Evolutionary conservation across 495 filamentous ascomycete genomes (phyloP).

Genomic region (Hyaloscypha finlandica): DNA sequence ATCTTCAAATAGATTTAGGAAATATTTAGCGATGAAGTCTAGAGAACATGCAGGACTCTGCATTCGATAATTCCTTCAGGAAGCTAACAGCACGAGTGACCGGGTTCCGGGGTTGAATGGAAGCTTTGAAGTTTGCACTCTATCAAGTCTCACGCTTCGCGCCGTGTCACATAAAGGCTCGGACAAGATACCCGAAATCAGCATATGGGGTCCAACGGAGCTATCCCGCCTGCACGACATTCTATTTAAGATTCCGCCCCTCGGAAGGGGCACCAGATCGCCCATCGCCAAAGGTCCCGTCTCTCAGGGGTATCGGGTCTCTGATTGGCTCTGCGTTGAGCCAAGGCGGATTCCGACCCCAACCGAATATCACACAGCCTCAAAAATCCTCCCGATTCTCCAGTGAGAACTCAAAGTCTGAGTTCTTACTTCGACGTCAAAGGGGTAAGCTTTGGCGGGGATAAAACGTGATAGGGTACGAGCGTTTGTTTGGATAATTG

Average conservation of each 20-base stretch:
- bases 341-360: background rate
- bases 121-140: background rate
- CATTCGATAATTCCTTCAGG: background rate
- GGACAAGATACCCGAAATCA: background rate
- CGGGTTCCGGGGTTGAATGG: background rate
- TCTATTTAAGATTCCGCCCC: background rate
- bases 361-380: background rate
- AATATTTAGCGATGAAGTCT: background rate
- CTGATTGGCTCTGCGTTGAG: background rate
- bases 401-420: background rate
- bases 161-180: background rate
- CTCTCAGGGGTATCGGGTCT: background rate
- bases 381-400: background rate
- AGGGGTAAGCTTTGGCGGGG: background rate
- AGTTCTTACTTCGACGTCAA: background rate
- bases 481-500: background rate
- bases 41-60: background rate
- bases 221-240: background rate
- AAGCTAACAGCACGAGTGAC: background rate
- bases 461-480: background rate
- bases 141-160: background rate
- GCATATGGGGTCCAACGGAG: background rate
- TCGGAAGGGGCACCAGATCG: background rate
- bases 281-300: background rate
- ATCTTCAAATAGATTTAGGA: background rate